Percentiles rank a stretch among this genome's conserved stretches.
phyloP scores from a whole-genome alignment of 2,329 filamentous ascomycete species.

The Venturia pyrina region DNA sequence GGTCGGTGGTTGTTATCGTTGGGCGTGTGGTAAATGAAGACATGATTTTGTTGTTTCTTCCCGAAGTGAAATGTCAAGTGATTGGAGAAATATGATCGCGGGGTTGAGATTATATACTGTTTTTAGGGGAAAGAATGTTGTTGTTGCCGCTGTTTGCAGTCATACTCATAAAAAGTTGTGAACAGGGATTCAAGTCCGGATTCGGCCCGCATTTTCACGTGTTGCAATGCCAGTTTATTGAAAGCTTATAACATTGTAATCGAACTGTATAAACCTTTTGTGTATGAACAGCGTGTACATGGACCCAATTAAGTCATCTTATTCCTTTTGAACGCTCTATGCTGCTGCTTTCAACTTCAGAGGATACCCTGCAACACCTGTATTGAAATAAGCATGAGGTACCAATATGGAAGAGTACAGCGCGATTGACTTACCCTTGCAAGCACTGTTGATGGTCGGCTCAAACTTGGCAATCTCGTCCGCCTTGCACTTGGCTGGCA shows the following conservation, averaged over 20 bases:
- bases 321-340: not conserved
- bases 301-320: not conserved
- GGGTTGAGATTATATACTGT: not conserved
- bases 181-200: not conserved
- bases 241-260: too few species aligned
- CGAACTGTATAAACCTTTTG: too few species aligned
- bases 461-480: not conserved
- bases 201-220: not conserved
- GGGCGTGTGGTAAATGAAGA: not conserved
- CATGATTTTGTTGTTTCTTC: not conserved
- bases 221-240: too few species aligned
- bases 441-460: not conserved
- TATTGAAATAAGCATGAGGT: not conserved
- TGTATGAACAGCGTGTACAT: not conserved
- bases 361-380: not conserved
- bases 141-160: not conserved
- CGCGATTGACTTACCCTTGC: not conserved
- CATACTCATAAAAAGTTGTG: not conserved
- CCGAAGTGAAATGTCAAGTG: not conserved
- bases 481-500: not conserved
- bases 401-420: not conserved
- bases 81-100: not conserved
- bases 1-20: conserved; percentile 8
- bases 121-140: not conserved
- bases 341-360: not conserved